Conservation (phyloP, 2,329 filamentous ascomycete genomes). For the Alternaria brassicicola region DNA sequence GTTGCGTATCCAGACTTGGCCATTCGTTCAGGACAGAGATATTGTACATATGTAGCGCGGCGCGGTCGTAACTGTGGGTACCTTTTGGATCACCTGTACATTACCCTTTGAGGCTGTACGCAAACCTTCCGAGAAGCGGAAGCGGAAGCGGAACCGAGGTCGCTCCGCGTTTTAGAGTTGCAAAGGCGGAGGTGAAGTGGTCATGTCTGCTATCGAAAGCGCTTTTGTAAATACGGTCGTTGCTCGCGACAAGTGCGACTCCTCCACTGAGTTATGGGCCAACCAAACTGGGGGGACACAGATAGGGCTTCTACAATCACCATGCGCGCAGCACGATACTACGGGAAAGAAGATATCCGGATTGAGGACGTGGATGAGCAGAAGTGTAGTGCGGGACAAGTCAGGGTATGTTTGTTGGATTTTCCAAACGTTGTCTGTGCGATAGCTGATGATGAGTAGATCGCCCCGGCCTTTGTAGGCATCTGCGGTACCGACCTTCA, state of each 20-base stretch:
- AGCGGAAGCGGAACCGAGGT: constrained; percentile 11
- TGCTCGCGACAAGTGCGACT: constrained; percentile 13
- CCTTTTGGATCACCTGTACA: constrained; percentile 3
- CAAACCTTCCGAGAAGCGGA: constrained; percentile 5
- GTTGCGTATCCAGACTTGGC: neutral
- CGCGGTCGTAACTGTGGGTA: constrained; percentile 2
- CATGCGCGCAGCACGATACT: constrained; percentile 63
- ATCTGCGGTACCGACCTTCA: constrained; percentile 62
- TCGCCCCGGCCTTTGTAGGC: constrained; percentile 57
- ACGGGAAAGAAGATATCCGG: constrained; percentile 62
- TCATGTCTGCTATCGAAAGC: constrained; percentile 39
- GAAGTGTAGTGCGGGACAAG: constrained; percentile 57
- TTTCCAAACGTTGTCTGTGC: neutral
- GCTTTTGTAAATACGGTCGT: constrained; percentile 40
- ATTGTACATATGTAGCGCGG: neutral
- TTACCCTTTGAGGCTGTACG: neutral
- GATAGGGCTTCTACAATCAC: constrained; percentile 2
- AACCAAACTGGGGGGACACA: constrained; percentile 9
- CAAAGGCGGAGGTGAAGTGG: neutral
- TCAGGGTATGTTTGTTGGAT: constrained; percentile 46
- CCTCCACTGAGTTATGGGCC: neutral
- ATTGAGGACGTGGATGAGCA: constrained; percentile 60
- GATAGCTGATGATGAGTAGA: constrained; percentile 23
- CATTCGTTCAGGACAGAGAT: neutral
- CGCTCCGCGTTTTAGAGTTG: neutral